Percentiles rank a stretch among this genome's conserved stretches.
These are phyloP conservation scores for Suillus paluster DNA, from an alignment of 768 basidiomycete genomes.

Conservation along the genomic window DNA sequence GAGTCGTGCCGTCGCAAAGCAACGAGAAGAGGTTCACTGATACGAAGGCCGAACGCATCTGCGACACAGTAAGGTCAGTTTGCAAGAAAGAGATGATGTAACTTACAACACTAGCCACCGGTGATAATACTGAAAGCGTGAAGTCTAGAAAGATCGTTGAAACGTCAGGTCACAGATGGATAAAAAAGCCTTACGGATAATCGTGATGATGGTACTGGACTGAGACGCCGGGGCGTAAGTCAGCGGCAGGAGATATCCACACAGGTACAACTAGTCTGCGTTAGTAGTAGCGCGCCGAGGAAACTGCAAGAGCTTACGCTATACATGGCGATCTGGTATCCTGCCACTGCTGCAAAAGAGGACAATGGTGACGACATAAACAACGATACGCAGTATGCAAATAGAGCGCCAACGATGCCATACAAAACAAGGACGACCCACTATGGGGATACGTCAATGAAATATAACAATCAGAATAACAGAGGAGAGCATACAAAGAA, in stretches of 20 bases:
- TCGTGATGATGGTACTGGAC: conserved; percentile 57
- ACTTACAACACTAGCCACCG: conserved; percentile 71
- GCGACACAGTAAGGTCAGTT: neutral
- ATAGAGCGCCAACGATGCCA: conserved; percentile 68
- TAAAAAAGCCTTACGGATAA: conserved; percentile 48
- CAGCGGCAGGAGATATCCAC: conserved; percentile 70
- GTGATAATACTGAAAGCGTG: conserved; percentile 66
- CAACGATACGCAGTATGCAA: conserved; percentile 69
- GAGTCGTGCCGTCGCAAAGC: conserved; percentile 60
- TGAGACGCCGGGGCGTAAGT: conserved; percentile 71
- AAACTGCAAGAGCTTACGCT: conserved; percentile 49
- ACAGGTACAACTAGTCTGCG: conserved; percentile 56
- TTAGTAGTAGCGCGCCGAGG: neutral
- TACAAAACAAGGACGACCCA: conserved; percentile 76
- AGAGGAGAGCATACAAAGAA: conserved; percentile 51
- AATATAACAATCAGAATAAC: neutral
- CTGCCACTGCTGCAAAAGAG: conserved; percentile 74
- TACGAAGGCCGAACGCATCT: conserved; percentile 72
- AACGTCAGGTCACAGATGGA: neutral
- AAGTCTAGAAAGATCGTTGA: conserved; percentile 47
- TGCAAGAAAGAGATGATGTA: neutral
- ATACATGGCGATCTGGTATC: conserved; percentile 74
- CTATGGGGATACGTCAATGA: conserved; percentile 37
- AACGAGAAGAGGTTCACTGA: conserved; percentile 79
- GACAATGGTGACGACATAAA: conserved; percentile 67